These are phyloP conservation scores for Trametes hirsuta DNA, from an alignment of 1,284 basidiomycete genomes.

Conservation along the genomic window DNA sequence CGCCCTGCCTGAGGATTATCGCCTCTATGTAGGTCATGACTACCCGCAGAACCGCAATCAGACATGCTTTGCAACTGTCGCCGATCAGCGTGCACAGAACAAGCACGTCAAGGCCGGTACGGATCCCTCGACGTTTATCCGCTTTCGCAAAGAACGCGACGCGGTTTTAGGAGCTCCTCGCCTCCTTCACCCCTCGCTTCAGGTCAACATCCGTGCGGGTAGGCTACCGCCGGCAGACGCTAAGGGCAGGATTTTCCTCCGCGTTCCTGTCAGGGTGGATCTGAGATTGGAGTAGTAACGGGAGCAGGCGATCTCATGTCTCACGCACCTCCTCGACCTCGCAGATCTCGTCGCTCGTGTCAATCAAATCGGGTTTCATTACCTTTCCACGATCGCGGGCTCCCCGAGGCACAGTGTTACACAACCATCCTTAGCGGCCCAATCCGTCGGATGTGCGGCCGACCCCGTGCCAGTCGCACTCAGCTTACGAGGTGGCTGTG, in stretches of 20 bases:
- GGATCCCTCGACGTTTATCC: conserved; percentile 37
- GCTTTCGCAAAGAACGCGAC: conserved; percentile 40
- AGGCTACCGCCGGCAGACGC: conserved; percentile 40
- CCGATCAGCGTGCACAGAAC: conserved; percentile 39
- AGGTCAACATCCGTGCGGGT: conserved; percentile 45
- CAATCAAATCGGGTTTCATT: conserved; percentile 1
- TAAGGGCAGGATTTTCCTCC: conserved; percentile 33
- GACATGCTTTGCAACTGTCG: conserved; percentile 40
- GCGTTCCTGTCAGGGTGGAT: conserved; percentile 29
- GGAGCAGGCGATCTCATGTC: background rate
- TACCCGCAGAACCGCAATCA: conserved; percentile 39
- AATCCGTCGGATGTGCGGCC: background rate
- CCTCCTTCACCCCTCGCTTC: conserved; percentile 43
- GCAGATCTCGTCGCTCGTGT: background rate
- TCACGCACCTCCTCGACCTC: too few relatives aligned
- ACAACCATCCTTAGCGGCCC: background rate
- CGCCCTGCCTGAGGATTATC: conserved; percentile 39
- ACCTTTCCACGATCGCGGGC: background rate
- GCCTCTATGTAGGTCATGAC: conserved; percentile 47
- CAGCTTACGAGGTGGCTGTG: conserved; percentile 8
- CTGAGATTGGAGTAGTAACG: conserved; percentile 15
- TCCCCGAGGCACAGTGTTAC: conserved; percentile 10
- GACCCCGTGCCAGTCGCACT: background rate
- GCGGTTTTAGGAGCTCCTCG: conserved; percentile 39
- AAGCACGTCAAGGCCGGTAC: conserved; percentile 39